Conservation (phyloP, 768 basidiomycete species). For the Panellus pusillus region DNA sequence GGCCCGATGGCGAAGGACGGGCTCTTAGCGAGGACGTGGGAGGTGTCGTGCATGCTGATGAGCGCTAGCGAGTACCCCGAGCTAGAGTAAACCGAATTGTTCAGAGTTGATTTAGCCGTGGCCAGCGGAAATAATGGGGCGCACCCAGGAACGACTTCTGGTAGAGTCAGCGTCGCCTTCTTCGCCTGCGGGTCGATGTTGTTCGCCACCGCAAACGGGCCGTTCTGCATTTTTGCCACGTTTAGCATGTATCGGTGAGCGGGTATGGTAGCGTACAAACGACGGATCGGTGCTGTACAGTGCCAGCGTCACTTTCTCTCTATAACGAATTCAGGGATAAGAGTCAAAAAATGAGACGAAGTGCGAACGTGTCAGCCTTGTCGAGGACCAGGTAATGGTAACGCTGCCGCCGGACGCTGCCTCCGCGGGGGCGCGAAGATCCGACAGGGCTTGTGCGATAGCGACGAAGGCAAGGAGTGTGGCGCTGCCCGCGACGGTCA, state of each 20-base stretch:
- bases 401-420: neutral
- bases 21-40: slow-evolving; percentile 2
- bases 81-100: neutral
- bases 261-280: neutral
- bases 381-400: slow-evolving; percentile 6
- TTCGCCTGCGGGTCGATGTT: slow-evolving; percentile 6
- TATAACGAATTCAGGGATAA: neutral
- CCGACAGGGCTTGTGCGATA: neutral
- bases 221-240: too few relatives aligned
- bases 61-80: neutral
- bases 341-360: neutral
- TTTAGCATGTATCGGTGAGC: too few relatives aligned
- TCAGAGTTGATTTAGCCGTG: neutral
- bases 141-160: slow-evolving; percentile 1
- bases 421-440: slow-evolving; percentile 1
- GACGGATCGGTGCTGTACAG: neutral
- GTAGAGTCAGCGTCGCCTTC: neutral
- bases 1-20: slow-evolving; percentile 3
- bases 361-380: slow-evolving; percentile 4
- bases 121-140: neutral
- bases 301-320: neutral
- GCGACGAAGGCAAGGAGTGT: slow-evolving; percentile 3
- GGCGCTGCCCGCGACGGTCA: neutral
- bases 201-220: neutral
- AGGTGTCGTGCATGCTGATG: neutral